Evolutionary conservation across 306 rosid genomes (phyloP), one percentile per base, ranked within the genome.

Genomic region (Lupinus albus): DNA sequence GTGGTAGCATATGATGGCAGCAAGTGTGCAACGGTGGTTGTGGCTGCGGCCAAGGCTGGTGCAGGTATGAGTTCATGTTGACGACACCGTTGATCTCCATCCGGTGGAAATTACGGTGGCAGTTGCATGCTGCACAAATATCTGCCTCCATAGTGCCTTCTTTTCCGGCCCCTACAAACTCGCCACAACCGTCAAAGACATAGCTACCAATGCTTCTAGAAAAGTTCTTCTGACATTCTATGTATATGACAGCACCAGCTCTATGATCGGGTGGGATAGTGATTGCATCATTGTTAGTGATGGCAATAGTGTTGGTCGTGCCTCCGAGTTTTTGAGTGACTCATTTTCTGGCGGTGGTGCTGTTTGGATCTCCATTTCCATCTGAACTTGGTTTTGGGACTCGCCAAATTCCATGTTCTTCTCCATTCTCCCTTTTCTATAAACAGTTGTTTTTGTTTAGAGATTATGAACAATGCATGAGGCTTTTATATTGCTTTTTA

Each of bases 61-160:
- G 78, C 13, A 44, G 62, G 49, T 16, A 68, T 6, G 71, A 10
- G 36, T 4, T 41, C 9, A 39, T 28, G 7, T 78, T 78, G 2
- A 20, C 25, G 0, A 78, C 82, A 61, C 80, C 82, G 64, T 68
- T 80, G 11, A 73, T 76, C 75, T 88, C 94, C 28, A 84, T 86
- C 30, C 94, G 89, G 80, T 91, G 97, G 64, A 91, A 91, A 49
- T 88, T 91, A 13, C 97, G 94, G 86, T 91, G 97, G 49, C 97
- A 91, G 84, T 74, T 79, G 61, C 97, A 91, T 15, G 97, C 96
- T 46, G 97, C 97, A 79, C 97, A 91, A 68, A 77, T 85, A 5
- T 87, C 87, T 8, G 88, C 91, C 72, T 91, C 97, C 1, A 91
- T 72, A 2, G 90, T 76, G 1, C 97, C 96, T 58, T 85, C 94